Evolutionary conservation across 2,329 filamentous ascomycete genomes (phyloP), one percentile per base, ranked within the genome.

Genomic region (Raffaelea arxii): DNA sequence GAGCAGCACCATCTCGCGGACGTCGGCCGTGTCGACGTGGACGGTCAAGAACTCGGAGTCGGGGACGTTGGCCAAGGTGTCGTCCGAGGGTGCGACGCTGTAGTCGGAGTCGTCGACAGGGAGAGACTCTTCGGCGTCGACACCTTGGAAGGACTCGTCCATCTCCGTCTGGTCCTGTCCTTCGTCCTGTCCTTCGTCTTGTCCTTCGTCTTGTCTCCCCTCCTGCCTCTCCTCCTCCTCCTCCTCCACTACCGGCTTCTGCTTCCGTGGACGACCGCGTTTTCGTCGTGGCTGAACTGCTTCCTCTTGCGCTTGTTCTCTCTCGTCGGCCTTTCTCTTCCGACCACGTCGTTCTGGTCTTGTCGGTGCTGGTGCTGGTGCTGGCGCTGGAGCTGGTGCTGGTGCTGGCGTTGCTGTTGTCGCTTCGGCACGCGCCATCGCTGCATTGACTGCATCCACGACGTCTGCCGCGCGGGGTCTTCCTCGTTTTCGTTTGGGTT

Each of bases 1-100:
- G 7, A 54, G 46, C 23, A 19, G 16, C 1, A 46, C 16, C 3
- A 49, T 37, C 6, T 38, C 32, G 4, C n/a, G 14, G 3, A 46
- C 35, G 2, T 38, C 35, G 3, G n/a, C 7, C 16, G 35, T 49
- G 18, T 25, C 2, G 11, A 50, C 16, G 1, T 16, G 7, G 3
- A 36, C 25, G 2, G 35, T 24, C 19, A 19, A 16, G n/a, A 14
- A 41, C 24, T 47, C 41, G 4, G 39, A 25, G 0, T 25, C 16
- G 2, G 25, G 6, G 41, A 47, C 27, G 27, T 32, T 32, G 27
- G 27, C 27, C 38, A n/a, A n/a, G n/a, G 27, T 16, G 10, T 32
- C 16, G 16, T 32, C 27, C 10, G 27, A 9, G 27, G 27, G 27
- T 32, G 27, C n/a, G n/a, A n/a, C n/a, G n/a, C n/a, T n/a, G n/a